Evolutionary conservation across 2,329 filamentous ascomycete genomes (phyloP).

Genomic region (Fusarium compactum): DNA sequence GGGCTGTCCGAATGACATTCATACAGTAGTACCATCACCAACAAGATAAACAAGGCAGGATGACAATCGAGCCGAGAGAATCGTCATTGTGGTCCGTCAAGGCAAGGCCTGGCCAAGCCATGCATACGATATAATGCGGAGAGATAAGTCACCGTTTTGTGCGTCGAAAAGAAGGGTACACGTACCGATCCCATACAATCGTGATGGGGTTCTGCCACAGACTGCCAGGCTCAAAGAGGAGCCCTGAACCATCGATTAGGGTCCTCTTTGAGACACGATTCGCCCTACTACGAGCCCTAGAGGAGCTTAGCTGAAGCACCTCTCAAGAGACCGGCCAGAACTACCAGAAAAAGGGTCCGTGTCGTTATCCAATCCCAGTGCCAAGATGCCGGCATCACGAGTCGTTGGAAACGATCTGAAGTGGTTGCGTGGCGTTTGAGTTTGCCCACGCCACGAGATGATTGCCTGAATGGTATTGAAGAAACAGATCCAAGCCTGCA

Average conservation of each 20-base stretch:
- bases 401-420: conserved; percentile 19
- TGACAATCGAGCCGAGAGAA: not conserved
- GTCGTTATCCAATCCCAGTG: conserved; percentile 22
- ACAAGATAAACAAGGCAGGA: not conserved
- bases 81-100: not conserved
- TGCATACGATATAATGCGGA: not conserved
- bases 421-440: conserved; percentile 38
- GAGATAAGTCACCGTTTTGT: conserved; percentile 15
- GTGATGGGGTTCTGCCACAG: conserved; percentile 4
- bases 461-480: conserved; percentile 27
- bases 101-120: not conserved
- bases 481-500: conserved; percentile 1
- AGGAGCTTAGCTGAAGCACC: conserved; percentile 9
- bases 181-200: conserved; percentile 9
- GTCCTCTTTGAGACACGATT: conserved; percentile 31
- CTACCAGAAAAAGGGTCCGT: conserved; percentile 34
- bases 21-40: not conserved
- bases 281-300: conserved; percentile 18
- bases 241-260: conserved; percentile 11
- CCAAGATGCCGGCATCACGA: conserved; percentile 18
- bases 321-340: conserved; percentile 8
- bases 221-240: conserved; percentile 34
- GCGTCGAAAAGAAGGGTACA: conserved; percentile 26
- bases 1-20: not conserved
- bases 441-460: conserved; percentile 30